phyloP scores from a whole-genome alignment of 192 early-diverging fungal genomes.

The Gonapodya prolifera region DNA sequence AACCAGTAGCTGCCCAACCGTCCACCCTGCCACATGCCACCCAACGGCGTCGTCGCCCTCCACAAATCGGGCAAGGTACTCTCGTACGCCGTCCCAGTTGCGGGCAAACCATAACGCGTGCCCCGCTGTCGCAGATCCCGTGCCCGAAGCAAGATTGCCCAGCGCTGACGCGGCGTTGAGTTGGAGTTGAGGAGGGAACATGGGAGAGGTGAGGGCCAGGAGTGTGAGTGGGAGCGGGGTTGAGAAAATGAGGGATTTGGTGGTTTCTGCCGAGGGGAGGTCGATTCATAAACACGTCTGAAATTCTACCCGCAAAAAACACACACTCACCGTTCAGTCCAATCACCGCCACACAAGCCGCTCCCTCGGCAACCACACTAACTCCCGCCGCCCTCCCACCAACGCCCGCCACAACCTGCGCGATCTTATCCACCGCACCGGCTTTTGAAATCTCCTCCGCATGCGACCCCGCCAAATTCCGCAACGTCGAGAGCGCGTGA shows the following conservation, averaged over 20 bases:
- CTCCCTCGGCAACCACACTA: slow-evolving; percentile 46
- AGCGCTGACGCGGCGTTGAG: slow-evolving; percentile 68
- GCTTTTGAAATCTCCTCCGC: slow-evolving; percentile 59
- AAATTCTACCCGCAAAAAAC: slow-evolving; percentile 49
- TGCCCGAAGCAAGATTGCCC: slow-evolving; percentile 51
- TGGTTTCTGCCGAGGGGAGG: no score
- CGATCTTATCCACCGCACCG: slow-evolving; percentile 64
- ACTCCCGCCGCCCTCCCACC: neutral
- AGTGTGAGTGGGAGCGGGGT: slow-evolving; percentile 54
- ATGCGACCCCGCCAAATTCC: slow-evolving; percentile 70
- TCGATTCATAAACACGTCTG: slow-evolving; percentile 42
- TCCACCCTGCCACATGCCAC: slow-evolving; percentile 76
- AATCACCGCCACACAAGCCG: slow-evolving; percentile 70
- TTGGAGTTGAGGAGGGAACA: slow-evolving; percentile 50
- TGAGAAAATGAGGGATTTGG: no score
- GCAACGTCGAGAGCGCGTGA: slow-evolving; percentile 71
- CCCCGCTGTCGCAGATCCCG: slow-evolving; percentile 43
- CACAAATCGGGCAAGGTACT: slow-evolving; percentile 55
- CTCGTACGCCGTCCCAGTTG: slow-evolving; percentile 48
- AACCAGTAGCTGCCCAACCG: slow-evolving; percentile 59
- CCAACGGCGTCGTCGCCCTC: slow-evolving; percentile 46
- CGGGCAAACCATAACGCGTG: slow-evolving; percentile 57
- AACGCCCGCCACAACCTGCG: slow-evolving; percentile 37
- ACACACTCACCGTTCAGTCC: slow-evolving; percentile 43
- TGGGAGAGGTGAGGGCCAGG: slow-evolving; percentile 49